phyloP scores from a whole-genome alignment of 768 basidiomycete genomes.

The Chalciporus piperatus region DNA sequence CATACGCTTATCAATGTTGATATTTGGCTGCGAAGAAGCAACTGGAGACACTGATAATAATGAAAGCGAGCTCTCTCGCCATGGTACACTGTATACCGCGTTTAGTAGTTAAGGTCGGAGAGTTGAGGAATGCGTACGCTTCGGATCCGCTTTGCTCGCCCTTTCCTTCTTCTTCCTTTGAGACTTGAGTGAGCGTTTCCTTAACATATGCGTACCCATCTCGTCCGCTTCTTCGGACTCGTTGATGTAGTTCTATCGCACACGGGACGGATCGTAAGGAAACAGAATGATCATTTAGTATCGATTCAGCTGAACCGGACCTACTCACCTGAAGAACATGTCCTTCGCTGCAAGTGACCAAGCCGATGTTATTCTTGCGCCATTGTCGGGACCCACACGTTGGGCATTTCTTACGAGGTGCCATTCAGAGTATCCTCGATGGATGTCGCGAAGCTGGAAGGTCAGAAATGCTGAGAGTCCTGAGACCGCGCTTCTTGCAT shows the following conservation, averaged over 20 bases:
- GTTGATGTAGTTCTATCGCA: slow-evolving; percentile 70
- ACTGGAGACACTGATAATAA: slow-evolving; percentile 82
- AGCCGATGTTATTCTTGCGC: slow-evolving; percentile 83
- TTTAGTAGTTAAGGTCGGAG: not conserved
- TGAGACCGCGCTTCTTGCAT: too few species aligned
- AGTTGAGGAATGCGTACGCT: slow-evolving; percentile 41
- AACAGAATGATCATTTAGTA: not conserved
- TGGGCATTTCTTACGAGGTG: slow-evolving; percentile 62
- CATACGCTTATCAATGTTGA: slow-evolving; percentile 56
- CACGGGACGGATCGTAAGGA: not conserved
- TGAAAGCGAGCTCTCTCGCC: slow-evolving; percentile 75
- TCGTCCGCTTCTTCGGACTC: slow-evolving; percentile 74
- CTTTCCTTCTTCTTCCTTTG: slow-evolving; percentile 49
- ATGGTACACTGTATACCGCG: slow-evolving; percentile 66
- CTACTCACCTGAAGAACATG: slow-evolving; percentile 78
- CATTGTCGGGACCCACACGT: slow-evolving; percentile 83
- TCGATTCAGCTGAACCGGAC: not conserved
- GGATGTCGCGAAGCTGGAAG: too few species aligned
- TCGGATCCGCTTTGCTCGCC: slow-evolving; percentile 54
- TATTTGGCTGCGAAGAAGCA: slow-evolving; percentile 77
- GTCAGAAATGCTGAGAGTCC: too few species aligned
- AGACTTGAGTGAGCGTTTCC: slow-evolving; percentile 65
- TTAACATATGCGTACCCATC: slow-evolving; percentile 57
- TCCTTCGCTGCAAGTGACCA: slow-evolving; percentile 86
- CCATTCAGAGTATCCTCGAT: slow-evolving; percentile 36